Conservation (phyloP, 768 basidiomycete species). For the Nidula microcarpa region DNA sequence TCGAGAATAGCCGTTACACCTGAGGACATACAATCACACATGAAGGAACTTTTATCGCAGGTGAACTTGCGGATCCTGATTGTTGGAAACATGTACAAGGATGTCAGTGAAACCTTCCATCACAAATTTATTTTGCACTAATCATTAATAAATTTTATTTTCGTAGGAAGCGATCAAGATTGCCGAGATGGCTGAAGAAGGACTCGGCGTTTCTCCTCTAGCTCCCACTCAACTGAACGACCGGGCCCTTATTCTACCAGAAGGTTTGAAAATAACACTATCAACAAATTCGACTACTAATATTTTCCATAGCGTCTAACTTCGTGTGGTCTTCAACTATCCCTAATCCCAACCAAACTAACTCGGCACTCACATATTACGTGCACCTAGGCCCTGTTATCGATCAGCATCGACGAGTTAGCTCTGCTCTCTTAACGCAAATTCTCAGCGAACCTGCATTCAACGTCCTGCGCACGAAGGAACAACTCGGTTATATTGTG, state of each 20-base stretch:
- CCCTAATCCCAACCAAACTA: slow-evolving; percentile 82
- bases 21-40: slow-evolving; percentile 67
- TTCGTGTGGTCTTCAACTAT: slow-evolving; percentile 62
- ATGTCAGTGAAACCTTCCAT: slow-evolving; percentile 44
- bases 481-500: slow-evolving; percentile 95
- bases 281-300: neutral
- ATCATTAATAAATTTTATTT: slow-evolving; percentile 3
- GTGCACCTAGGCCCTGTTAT: slow-evolving; percentile 69
- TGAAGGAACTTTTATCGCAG: slow-evolving; percentile 53
- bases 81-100: slow-evolving; percentile 80
- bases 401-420: slow-evolving; percentile 63
- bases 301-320: slow-evolving; percentile 53
- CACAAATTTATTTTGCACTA: neutral
- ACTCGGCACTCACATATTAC: slow-evolving; percentile 85
- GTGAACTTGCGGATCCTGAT: slow-evolving; percentile 72
- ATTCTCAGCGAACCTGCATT: slow-evolving; percentile 92
- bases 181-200: slow-evolving; percentile 66
- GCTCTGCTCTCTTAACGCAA: slow-evolving; percentile 70
- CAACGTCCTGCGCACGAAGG: slow-evolving; percentile 85
- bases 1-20: slow-evolving; percentile 56
- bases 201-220: slow-evolving; percentile 54
- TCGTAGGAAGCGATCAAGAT: slow-evolving; percentile 73
- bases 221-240: slow-evolving; percentile 52
- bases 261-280: slow-evolving; percentile 35
- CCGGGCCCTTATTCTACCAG: slow-evolving; percentile 63